Evolutionary conservation across 768 basidiomycete genomes (phyloP), one percentile per base, ranked within the genome.

Genomic region (Lyophyllum semitale): DNA sequence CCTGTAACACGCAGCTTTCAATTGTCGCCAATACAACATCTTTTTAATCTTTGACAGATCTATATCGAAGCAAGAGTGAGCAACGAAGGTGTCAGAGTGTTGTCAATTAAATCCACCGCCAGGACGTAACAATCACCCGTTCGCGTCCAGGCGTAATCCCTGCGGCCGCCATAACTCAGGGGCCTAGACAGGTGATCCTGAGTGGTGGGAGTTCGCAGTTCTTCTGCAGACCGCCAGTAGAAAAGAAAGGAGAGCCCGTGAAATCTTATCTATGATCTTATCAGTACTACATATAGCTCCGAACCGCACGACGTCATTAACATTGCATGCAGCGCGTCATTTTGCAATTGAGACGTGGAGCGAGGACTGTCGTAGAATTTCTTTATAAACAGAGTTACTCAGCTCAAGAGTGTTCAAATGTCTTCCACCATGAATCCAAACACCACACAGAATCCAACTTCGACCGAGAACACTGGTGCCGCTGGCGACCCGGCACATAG

Each of bases 131-230:
- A 3, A 22, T 2, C 27, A 33, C 23, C 23, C 22, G 44, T 15
- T n/a, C 48, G 40, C 52, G 25, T 37, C 53, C 61, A 59, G 69
- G 66, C 69, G 67, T 68, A 70, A 70, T 69, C 70, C 71, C 70
- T 73, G 71, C 70, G 71, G 71, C 71, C 71, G 71, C 71, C 71
- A 73, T 69, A 68, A 71, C 71, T 50, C 68, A 68, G 62, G 57
- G 49, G 53, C 48, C 48, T 53, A n/a, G 48, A 53, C n/a, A 58
- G 48, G 35, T 45, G 35, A 33, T 38, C 63, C 66, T 60, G 67
- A 60, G 68, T 63, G 53, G 57, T 69, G 68, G 65, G 53, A 13
- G 63, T 58, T 52, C 68, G 63, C 48, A 66, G 66, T 62, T 58
- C 53, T 59, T 52, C 61, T n/a, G n/a, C n/a, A n/a, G n/a, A n/a